Conservation (phyloP, 352 stramenopile species). For the Pilasporangium apinafurcum region DNA sequence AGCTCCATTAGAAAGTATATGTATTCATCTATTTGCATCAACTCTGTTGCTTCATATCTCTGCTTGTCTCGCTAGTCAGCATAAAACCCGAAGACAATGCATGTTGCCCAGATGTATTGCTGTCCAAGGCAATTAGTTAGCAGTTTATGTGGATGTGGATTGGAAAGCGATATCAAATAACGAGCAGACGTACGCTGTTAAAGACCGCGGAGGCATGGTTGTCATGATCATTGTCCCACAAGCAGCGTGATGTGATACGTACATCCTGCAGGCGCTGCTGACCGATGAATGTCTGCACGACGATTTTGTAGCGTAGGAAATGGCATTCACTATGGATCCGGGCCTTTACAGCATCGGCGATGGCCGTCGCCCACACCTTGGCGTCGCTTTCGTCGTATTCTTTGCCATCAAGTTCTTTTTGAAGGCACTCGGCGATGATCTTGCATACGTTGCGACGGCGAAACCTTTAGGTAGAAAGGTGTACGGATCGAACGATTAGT, state of each 20-base stretch:
- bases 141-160: background rate
- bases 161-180: too few relatives aligned
- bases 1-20: too few relatives aligned
- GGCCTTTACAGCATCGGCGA: conserved; percentile 59
- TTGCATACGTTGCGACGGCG: conserved; percentile 65
- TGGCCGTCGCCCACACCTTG: conserved; percentile 54
- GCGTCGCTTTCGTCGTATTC: conserved; percentile 70
- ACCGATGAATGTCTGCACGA: conserved; percentile 93
- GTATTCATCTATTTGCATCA: conserved; percentile 2
- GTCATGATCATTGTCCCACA: conserved; percentile 92
- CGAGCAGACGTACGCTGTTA: conserved; percentile 60
- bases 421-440: conserved; percentile 65
- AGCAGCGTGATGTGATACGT: conserved; percentile 88
- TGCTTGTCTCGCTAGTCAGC: conserved; percentile 46
- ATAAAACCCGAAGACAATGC: conserved; percentile 89
- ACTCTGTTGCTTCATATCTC: background rate
- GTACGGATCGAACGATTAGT: background rate
- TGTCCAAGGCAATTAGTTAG: conserved; percentile 9
- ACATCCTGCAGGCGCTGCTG: conserved; percentile 92
- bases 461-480: conserved; percentile 25
- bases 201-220: conserved; percentile 90
- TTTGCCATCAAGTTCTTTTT: conserved; percentile 63
- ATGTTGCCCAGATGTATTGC: conserved; percentile 87
- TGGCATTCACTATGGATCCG: conserved; percentile 57
- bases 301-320: conserved; percentile 90